Conservation (phyloP, 192 early-diverging fungal species). For the Linnemannia schmuckeri region DNA sequence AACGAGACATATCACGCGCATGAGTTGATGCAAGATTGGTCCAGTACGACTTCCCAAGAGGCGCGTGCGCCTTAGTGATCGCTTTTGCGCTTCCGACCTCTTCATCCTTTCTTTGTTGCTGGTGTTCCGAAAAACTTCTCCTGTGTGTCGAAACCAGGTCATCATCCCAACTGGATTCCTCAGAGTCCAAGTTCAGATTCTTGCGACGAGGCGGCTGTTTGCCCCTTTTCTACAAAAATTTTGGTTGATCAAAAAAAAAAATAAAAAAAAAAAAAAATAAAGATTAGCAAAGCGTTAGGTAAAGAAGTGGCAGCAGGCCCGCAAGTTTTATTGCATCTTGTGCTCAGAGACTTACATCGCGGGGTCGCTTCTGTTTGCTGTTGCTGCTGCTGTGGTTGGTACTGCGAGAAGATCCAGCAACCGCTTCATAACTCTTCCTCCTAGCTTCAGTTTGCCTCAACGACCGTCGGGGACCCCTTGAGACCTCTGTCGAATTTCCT, state of each 20-base stretch:
- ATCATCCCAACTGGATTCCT: not conserved
- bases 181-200: not conserved
- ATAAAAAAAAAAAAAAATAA: not conserved
- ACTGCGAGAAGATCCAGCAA: not conserved
- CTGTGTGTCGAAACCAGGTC: not conserved
- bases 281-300: not conserved
- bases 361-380: slow-evolving; percentile 7
- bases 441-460: not conserved
- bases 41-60: slow-evolving; percentile 21
- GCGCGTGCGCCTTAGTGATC: not conserved
- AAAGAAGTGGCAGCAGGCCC: no score
- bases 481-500: not conserved
- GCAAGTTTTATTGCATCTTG: not conserved
- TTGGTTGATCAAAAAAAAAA: not conserved
- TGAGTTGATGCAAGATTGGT: slow-evolving; percentile 20
- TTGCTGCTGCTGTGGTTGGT: not conserved
- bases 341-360: slow-evolving; percentile 1
- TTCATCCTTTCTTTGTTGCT: not conserved
- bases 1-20: slow-evolving; percentile 13
- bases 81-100: not conserved
- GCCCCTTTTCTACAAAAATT: not conserved
- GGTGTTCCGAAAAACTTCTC: not conserved
- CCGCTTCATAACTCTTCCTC: not conserved
- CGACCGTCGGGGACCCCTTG: not conserved
- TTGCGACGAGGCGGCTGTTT: not conserved